Evolutionary conservation across 2,329 filamentous ascomycete genomes (phyloP).

Genomic region (Didymella exigua): DNA sequence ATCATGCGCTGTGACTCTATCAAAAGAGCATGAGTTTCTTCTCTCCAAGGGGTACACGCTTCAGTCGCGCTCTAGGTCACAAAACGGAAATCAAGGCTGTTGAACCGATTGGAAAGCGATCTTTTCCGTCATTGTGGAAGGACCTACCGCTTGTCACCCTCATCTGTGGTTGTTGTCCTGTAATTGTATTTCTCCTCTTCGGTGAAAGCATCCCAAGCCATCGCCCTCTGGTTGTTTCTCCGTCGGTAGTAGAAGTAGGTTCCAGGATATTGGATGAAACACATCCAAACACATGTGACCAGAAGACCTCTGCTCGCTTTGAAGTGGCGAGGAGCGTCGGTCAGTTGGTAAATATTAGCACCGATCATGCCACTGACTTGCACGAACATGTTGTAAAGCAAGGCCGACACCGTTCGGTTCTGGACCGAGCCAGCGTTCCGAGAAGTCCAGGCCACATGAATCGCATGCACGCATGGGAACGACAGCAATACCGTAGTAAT

Average conservation of each 20-base stretch:
- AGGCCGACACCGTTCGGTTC: slow-evolving; percentile 13
- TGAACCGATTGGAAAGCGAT: not conserved
- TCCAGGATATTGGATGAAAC: slow-evolving; percentile 17
- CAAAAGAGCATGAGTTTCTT: not conserved
- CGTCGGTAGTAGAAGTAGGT: slow-evolving; percentile 37
- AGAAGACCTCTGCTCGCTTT: slow-evolving; percentile 35
- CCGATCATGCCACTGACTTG: slow-evolving; percentile 27
- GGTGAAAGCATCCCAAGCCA: slow-evolving; percentile 48
- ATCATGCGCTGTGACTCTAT: not conserved
- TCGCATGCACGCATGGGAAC: slow-evolving; percentile 42
- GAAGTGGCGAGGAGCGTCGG: slow-evolving; percentile 15
- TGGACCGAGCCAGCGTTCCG: slow-evolving; percentile 15
- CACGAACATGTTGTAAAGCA: slow-evolving; percentile 57
- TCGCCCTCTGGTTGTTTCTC: slow-evolving; percentile 32
- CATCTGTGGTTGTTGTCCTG: slow-evolving; percentile 42
- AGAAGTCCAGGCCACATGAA: slow-evolving; percentile 13
- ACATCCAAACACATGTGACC: slow-evolving; percentile 34
- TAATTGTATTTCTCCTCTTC: slow-evolving; percentile 43
- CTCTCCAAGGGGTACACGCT: not conserved
- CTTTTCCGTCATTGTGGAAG: not conserved
- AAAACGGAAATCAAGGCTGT: slow-evolving; percentile 8
- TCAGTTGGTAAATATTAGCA: slow-evolving; percentile 19
- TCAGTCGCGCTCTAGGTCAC: not conserved
- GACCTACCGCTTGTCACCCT: slow-evolving; percentile 41
- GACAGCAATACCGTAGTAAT: slow-evolving; percentile 53